Evolutionary conservation across 2,329 filamentous ascomycete species (phyloP).

Genomic region (Clonostachys sp.): DNA sequence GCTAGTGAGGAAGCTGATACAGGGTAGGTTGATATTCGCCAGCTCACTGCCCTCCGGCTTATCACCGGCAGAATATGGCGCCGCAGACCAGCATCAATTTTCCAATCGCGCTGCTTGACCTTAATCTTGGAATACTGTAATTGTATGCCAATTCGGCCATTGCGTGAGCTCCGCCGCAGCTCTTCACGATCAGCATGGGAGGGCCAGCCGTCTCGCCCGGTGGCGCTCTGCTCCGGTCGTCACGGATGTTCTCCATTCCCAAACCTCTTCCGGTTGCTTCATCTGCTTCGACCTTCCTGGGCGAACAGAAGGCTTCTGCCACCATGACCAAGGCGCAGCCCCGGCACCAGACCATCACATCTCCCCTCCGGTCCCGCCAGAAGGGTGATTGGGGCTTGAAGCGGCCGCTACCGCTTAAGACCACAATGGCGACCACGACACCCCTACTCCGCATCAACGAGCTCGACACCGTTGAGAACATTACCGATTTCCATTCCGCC

Average conservation of each 20-base stretch:
- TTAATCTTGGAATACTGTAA: constrained; percentile 3
- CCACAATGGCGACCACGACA: constrained; percentile 67
- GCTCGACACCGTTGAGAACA: constrained; percentile 79
- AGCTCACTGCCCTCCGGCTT: neutral
- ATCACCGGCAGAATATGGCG: neutral
- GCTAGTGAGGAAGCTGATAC: neutral
- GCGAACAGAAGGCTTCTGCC: neutral
- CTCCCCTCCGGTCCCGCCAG: constrained; percentile 65
- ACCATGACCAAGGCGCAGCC: constrained; percentile 67
- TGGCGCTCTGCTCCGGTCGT: constrained; percentile 72
- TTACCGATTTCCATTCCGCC: constrained; percentile 84
- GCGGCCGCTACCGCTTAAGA: constrained; percentile 71
- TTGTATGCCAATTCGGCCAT: constrained; percentile 6
- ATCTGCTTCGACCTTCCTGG: constrained; percentile 27
- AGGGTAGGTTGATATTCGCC: constrained; percentile 1
- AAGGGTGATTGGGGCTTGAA: constrained; percentile 94
- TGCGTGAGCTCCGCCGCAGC: neutral
- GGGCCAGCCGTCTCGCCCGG: constrained; percentile 48
- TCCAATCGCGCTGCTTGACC: constrained; percentile 1
- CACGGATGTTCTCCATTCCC: constrained; percentile 85
- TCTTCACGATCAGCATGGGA: constrained; percentile 20
- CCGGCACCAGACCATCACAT: constrained; percentile 78
- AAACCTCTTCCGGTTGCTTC: constrained; percentile 64
- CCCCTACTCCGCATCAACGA: constrained; percentile 72
- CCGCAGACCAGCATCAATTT: neutral